Evolutionary conservation across 192 early-diverging fungal species (phyloP), one percentile per base, ranked within the genome.

Genomic region (Linnemannia schmuckeri): DNA sequence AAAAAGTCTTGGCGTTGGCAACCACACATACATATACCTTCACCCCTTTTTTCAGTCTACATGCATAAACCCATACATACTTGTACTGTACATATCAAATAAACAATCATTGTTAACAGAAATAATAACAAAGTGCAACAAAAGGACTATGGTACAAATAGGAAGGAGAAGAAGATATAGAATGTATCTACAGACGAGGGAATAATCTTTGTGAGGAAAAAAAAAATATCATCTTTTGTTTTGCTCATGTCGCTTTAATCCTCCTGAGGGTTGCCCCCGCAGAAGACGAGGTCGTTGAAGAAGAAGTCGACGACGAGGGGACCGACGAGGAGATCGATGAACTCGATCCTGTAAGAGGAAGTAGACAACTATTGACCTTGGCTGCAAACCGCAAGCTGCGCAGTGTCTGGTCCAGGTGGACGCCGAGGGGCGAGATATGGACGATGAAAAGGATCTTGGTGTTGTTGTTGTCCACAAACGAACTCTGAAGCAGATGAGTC

Each of bases 1-100:
- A 27, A 66, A 66, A 66, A 66, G 61, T 66, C 61, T 66, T 66
- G 61, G 61, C 61, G 4, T 66, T 66, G 61, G 33, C n/a, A 66
- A 35, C n/a, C 57, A 24, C 1, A 10, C 61, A 30, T 6, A 66
- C 61, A 52, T 61, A 12, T n/a, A 24, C 55, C n/a, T 33, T 4
- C 61, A 66, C 30, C 12, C n/a, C 55, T 27, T 27, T 57, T 57
- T 57, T 57, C 61, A 52, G 49, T 2, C 17, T 20, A 3, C 49
- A 52, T 52, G 18, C 20, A 22, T 12, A 49, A 7, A 52, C 5
- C 0, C 61, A 66, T 66, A 33, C 61, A 35, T 35, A 66, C 27
- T 13, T 66, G 61, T 66, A 66, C 61, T 66, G 61, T 66, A 66
- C 61, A 27, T 33, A 66, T 66, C 61, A 33, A 66, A 66, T 33